Base-by-base conservation (phyloP, 495 filamentous ascomycete genomes). In the Lindgomyces ingoldianus region DNA sequence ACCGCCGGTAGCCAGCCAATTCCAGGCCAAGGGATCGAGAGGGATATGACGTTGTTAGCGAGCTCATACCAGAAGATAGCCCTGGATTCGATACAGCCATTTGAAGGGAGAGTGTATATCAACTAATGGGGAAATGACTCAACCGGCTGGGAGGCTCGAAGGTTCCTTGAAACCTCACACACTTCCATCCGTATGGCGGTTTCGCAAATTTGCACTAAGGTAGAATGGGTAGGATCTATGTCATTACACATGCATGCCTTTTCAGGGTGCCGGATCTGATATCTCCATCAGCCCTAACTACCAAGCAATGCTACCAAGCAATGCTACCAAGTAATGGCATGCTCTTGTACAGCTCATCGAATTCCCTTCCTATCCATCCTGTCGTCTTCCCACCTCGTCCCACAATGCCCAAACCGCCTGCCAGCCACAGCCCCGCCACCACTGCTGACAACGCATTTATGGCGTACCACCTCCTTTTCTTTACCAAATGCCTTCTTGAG, bases 351-450 rank as follows among this genome's bases (percentile, higher is more conserved):
- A 89, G 76, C 49, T 84, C 77, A 75, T 96, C 90, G 79, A 91
- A 96, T 19, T 88, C 76, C 68, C 83, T 88, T 24, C 85, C 91
- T 24, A 96, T 79, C 89, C 91, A 97, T 1, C 91, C 91, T 19
- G 79, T 75, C 10, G 83, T 85, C 60, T 74, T 74, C 0, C 92
- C 91, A n/a, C 80, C 88, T 67, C 84, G 80, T 16, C 86, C 90
- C 25, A 96, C 84, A 48, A 96, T 79, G 0, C 89, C 89, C 51
- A 95, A 75, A 8, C 90, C 85, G 33, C 93, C 93, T 1, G 86
- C 89, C 57, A 92, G 81, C 93, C 93, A 97, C 27, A 90, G 45
- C 0, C 74, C 83, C 21, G 85, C 78, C 16, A 87, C 78, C 1
- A 78, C 74, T 0, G 81, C 84, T 0, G 83, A 79, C 41, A 86